Conservation (phyloP, 31 red algal genomes). For the Pterothamnion heteromorphum region DNA sequence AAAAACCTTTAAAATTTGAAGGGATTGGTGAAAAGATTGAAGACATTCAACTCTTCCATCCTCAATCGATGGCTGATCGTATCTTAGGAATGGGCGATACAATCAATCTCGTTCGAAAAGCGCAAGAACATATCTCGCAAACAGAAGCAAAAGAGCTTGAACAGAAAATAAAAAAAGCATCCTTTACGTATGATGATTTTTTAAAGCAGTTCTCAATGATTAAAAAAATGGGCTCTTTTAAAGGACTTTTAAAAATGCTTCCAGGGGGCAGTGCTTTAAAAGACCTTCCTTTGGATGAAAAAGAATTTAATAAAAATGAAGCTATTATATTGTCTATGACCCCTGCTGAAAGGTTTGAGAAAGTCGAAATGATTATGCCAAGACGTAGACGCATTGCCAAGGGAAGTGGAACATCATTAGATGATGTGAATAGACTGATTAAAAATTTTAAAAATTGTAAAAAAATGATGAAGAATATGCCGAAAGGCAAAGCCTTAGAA, state of each 20-base stretch:
- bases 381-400: conserved; percentile 52
- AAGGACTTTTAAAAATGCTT: conserved; percentile 51
- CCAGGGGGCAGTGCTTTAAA: neutral
- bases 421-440: conserved; percentile 57
- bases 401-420: conserved; percentile 47
- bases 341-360: conserved; percentile 48
- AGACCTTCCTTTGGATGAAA: conserved; percentile 32
- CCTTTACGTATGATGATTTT: conserved; percentile 70
- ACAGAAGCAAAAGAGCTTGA: conserved; percentile 57
- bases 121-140: conserved; percentile 55
- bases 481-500: neutral
- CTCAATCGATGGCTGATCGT: conserved; percentile 55
- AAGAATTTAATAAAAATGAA: conserved; percentile 41
- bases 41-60: conserved; percentile 57
- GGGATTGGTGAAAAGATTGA: conserved; percentile 62
- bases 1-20: conserved; percentile 57
- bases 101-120: conserved; percentile 58
- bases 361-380: conserved; percentile 45
- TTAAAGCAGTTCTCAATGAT: conserved; percentile 56
- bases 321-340: conserved; percentile 73
- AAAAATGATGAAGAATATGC: conserved; percentile 60
- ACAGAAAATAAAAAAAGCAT: conserved; percentile 46
- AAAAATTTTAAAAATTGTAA: conserved; percentile 53
- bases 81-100: conserved; percentile 79
- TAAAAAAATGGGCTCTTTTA: conserved; percentile 51